Evolutionary conservation across 2,329 filamentous ascomycete species (phyloP).

Genomic region (Sporothrix globosa): DNA sequence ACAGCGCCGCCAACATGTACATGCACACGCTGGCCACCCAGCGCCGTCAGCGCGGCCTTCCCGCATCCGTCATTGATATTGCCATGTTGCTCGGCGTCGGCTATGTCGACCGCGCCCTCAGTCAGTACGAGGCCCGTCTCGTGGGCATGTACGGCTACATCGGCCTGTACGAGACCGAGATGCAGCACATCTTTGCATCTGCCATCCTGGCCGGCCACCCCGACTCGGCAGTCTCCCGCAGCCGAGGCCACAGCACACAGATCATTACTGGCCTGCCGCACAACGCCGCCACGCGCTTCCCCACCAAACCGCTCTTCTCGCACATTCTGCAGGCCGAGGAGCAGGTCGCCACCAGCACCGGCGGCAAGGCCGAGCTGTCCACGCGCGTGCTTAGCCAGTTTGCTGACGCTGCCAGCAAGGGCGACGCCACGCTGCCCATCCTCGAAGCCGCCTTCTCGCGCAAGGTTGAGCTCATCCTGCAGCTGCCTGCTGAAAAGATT

Average conservation of each 20-base stretch:
- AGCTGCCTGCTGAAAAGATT: constrained; percentile 30
- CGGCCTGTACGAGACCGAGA: constrained; percentile 31
- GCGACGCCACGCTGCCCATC: constrained; percentile 29
- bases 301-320: constrained; percentile 29
- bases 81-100: constrained; percentile 42
- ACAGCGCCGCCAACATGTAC: constrained; percentile 49
- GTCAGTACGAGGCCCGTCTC: constrained; percentile 31
- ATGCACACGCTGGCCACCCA: constrained; percentile 47
- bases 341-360: not conserved
- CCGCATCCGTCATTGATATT: constrained; percentile 46
- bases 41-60: constrained; percentile 43
- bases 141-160: constrained; percentile 33
- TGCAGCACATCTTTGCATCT: constrained; percentile 32
- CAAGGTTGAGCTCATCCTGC: constrained; percentile 34
- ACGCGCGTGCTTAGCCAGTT: constrained; percentile 28
- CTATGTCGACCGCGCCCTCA: constrained; percentile 32
- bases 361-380: constrained; percentile 30
- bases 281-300: constrained; percentile 30
- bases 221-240: constrained; percentile 7
- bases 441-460: constrained; percentile 30
- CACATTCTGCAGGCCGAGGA: constrained; percentile 29
- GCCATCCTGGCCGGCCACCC: constrained; percentile 38
- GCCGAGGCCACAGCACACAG: constrained; percentile 26
- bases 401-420: constrained; percentile 20
- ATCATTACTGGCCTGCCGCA: constrained; percentile 30